Conservation (phyloP, 2,329 filamentous ascomycete genomes). For the Neoscytalidium dimidiatum region DNA sequence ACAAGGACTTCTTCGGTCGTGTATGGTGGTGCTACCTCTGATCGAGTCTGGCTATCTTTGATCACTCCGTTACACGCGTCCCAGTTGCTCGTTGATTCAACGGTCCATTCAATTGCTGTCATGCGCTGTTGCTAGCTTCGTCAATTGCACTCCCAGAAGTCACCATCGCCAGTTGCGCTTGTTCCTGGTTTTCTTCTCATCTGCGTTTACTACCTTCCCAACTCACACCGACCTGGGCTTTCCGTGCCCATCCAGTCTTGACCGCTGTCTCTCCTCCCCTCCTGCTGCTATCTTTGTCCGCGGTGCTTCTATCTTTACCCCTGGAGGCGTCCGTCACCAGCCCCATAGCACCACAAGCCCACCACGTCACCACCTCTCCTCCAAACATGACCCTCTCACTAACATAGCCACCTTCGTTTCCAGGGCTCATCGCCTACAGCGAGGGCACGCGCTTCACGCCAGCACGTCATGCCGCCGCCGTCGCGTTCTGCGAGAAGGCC, state of each 20-base stretch:
- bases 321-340: background rate
- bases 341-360: background rate
- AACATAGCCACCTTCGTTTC: background rate
- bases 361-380: background rate
- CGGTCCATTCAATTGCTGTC: background rate
- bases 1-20: too few relatives aligned
- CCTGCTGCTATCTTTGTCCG: constrained; percentile 6
- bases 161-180: background rate
- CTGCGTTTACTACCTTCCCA: background rate
- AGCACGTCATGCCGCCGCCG: constrained; percentile 54
- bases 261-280: background rate
- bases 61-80: background rate
- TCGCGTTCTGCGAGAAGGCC: constrained; percentile 55
- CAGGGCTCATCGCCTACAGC: constrained; percentile 66
- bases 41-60: constrained; percentile 12
- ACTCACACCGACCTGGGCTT: background rate
- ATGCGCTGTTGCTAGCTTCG: background rate
- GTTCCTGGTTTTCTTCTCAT: background rate
- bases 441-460: constrained; percentile 63
- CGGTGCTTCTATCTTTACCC: constrained; percentile 3
- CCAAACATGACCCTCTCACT: background rate
- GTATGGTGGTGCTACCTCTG: background rate
- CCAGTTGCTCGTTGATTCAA: background rate
- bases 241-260: background rate
- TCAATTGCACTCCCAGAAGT: background rate